Evolutionary conservation across 306 rosid genomes (phyloP).

Genomic region (Malus sylvestris): DNA sequence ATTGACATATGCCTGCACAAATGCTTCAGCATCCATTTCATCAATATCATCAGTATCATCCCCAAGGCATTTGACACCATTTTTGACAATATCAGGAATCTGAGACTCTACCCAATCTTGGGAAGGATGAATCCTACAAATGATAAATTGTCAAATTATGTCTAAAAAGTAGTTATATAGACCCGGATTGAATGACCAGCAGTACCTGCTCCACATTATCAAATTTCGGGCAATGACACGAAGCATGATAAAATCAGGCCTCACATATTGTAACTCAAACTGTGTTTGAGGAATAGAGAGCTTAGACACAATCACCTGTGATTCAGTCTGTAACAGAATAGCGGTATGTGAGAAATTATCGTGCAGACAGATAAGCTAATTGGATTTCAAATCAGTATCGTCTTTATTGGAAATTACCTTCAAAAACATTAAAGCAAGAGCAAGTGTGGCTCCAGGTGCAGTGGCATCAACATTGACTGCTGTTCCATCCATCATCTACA

Average conservation of each 20-base stretch:
- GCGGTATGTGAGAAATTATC: slow-evolving; percentile 18
- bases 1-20: slow-evolving; percentile 87
- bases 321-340: slow-evolving; percentile 66
- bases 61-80: slow-evolving; percentile 54
- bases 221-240: slow-evolving; percentile 90
- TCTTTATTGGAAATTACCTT: slow-evolving; percentile 45
- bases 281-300: slow-evolving; percentile 72
- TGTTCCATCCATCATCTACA: slow-evolving; percentile 89
- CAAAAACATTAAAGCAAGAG: slow-evolving; percentile 89
- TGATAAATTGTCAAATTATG: slow-evolving; percentile 18
- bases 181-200: slow-evolving; percentile 12
- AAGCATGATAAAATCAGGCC: slow-evolving; percentile 98
- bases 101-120: slow-evolving; percentile 86
- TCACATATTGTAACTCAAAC: slow-evolving; percentile 89
- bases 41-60: slow-evolving; percentile 61
- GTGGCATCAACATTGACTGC: slow-evolving; percentile 84
- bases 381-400: slow-evolving; percentile 18
- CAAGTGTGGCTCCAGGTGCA: slow-evolving; percentile 90
- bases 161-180: slow-evolving; percentile 17
- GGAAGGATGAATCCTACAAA: slow-evolving; percentile 82
- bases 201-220: slow-evolving; percentile 97
- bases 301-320: slow-evolving; percentile 78
- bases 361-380: slow-evolving; percentile 11
- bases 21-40: slow-evolving; percentile 82
- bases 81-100: slow-evolving; percentile 72